A percentile compares a stretch with the other conserved stretches of the same genome.
These are phyloP conservation scores for Naganishia sp. DNA, from an alignment of 1,284 basidiomycete species.

Conservation along the genomic window DNA sequence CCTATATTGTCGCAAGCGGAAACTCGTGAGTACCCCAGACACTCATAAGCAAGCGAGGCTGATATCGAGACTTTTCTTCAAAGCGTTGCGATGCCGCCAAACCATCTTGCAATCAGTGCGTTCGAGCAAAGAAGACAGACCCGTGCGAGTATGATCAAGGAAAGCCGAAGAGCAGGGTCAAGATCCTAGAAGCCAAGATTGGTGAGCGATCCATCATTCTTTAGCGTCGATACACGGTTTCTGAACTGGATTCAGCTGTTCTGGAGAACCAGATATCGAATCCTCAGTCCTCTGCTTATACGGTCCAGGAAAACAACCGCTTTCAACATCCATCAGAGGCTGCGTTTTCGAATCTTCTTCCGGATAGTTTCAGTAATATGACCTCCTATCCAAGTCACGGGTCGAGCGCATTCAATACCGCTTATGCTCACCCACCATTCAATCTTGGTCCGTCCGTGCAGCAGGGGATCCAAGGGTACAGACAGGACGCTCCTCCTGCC, in stretches of 20 bases:
- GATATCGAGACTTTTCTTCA: background rate
- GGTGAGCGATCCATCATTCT: conserved; percentile 23
- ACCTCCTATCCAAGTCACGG: conserved; percentile 8
- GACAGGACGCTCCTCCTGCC: background rate
- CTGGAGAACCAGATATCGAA: conserved; percentile 23
- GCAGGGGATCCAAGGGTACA: background rate
- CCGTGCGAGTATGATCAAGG: conserved; percentile 40
- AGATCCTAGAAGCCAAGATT: conserved; percentile 39
- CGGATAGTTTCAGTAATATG: conserved; percentile 12
- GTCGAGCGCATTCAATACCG: conserved; percentile 14
- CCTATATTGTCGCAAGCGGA: conserved; percentile 39
- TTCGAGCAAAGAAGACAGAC: conserved; percentile 35
- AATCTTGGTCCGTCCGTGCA: background rate
- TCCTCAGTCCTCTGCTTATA: background rate
- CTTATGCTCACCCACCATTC: conserved; percentile 28
- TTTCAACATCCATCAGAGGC: conserved; percentile 7
- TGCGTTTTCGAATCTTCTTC: background rate
- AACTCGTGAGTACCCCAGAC: conserved; percentile 36
- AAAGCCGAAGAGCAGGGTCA: conserved; percentile 37
- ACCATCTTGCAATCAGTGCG: conserved; percentile 40
- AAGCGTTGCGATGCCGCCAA: conserved; percentile 42
- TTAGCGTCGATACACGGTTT: too few species aligned
- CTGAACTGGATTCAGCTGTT: background rate
- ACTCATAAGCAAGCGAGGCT: background rate
- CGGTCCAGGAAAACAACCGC: background rate